Base-by-base conservation (phyloP, 2,329 filamentous ascomycete species). In the Arthroderma sp. region DNA sequence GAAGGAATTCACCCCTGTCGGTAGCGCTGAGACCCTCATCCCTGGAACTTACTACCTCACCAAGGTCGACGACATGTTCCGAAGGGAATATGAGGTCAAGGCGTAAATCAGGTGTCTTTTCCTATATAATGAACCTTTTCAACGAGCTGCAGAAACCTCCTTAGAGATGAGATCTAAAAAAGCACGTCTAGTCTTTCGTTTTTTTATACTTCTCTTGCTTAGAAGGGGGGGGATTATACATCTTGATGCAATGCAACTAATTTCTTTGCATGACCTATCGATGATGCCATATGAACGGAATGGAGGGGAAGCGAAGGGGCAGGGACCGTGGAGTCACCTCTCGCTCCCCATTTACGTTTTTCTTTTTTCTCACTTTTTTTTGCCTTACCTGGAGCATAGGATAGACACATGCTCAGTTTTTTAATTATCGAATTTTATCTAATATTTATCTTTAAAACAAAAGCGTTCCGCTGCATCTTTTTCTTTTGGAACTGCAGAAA, bases 51-150 rank as follows among this genome's bases (percentile, higher is more conserved):
- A 91, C 77, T 93, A 91, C 76, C 79, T 93, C 59, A 82, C 82
- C 68, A 83, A 85, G 71, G 81, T 93, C 52, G 87, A 93, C 68
- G 86, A 88, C 66, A 89, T 89, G 86, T 93, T 88, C 84, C 84
- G 86, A 77, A 82, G 88, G 67, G 81, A 81, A 70, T 93, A 93
- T 74, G 75, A 79, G 58, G 70, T 91, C 76, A 87, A 91, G 80
- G 84, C 59, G 51, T 62, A 60, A 66, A 68, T 66, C 9, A 49
- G 25, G 35, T 38, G 13, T 38, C 9, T 38, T 38, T n/a, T 13
- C 35, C 64, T 66, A 61, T 9, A 21, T 54, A 51, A 17, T 15
- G 15, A 6, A 17, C 15, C 15, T n/a, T 31, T 49, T 49, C 44
- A 49, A 49, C 44, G 13, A 13, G 25, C 6, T 33, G 25, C 13